Percentiles rank a stretch among this genome's conserved stretches.
phyloP scores from a whole-genome alignment of 805 yeast genomes.

The Kockiozyma suomiensis region DNA sequence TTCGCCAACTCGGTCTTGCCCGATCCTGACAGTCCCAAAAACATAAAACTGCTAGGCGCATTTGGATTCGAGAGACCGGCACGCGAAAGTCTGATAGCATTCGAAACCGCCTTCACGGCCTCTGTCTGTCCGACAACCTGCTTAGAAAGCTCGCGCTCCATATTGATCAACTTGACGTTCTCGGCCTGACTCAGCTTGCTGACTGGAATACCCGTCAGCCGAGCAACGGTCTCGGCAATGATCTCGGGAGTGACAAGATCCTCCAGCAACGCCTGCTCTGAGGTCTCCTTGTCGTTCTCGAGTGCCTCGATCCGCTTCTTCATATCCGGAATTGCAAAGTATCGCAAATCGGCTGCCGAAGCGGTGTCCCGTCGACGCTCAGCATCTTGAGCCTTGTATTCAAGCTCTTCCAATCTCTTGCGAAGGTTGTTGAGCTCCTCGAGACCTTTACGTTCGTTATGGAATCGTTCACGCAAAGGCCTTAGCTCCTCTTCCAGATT shows the following conservation, averaged over 20 bases:
- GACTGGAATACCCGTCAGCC: slow-evolving; percentile 96
- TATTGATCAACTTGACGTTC: slow-evolving; percentile 86
- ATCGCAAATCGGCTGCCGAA: slow-evolving; percentile 92
- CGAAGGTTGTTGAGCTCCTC: slow-evolving; percentile 87
- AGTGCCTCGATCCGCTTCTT: slow-evolving; percentile 71
- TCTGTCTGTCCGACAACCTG: slow-evolving; percentile 94
- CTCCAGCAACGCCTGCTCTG: slow-evolving; percentile 68
- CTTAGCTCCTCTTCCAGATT: slow-evolving; percentile 79
- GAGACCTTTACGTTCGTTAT: slow-evolving; percentile 86
- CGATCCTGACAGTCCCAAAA: slow-evolving; percentile 93
- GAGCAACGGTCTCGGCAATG: slow-evolving; percentile 95
- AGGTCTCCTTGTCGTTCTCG: slow-evolving; percentile 74
- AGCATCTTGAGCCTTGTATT: slow-evolving; percentile 90
- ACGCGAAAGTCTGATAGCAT: slow-evolving; percentile 88
- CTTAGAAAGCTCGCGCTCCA: slow-evolving; percentile 82
- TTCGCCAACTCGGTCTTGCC: slow-evolving; percentile 99
- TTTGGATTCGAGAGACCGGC: slow-evolving; percentile 96
- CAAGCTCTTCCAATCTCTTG: slow-evolving; percentile 88
- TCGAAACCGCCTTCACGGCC: slow-evolving; percentile 94
- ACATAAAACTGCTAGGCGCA: slow-evolving; percentile 86
- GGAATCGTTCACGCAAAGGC: slow-evolving; percentile 83
- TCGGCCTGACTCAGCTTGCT: slow-evolving; percentile 93
- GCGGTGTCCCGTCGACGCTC: slow-evolving; percentile 95
- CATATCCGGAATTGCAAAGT: slow-evolving; percentile 95
- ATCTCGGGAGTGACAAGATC: slow-evolving; percentile 91